A percentile compares a stretch with the other conserved stretches of the same genome.
Conservation (phyloP, 768 basidiomycete genomes). For the Podaxis mareebaensis region DNA sequence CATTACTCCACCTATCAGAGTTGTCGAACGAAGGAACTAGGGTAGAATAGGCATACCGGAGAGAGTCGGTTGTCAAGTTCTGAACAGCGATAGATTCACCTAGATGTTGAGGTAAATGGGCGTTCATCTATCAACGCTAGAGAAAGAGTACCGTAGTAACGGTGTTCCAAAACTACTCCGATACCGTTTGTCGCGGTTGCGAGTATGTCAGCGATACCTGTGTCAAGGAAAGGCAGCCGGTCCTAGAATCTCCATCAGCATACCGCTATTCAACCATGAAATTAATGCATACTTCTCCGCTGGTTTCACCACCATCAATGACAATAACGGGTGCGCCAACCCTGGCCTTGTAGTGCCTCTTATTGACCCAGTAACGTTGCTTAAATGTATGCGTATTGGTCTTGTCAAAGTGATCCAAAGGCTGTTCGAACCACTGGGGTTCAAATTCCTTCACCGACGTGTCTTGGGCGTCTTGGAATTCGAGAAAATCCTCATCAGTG, state of each 20-base stretch:
- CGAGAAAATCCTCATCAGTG: conserved; percentile 15
- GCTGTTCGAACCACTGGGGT: conserved; percentile 77
- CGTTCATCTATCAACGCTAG: neutral
- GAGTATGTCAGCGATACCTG: conserved; percentile 86
- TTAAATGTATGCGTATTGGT: conserved; percentile 61
- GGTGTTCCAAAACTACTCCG: conserved; percentile 89
- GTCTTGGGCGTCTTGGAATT: conserved; percentile 1
- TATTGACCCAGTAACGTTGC: conserved; percentile 93
- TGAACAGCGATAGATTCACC: conserved; percentile 20
- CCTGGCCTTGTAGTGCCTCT: conserved; percentile 72
- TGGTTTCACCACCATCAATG: conserved; percentile 92
- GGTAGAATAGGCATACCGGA: conserved; percentile 14
- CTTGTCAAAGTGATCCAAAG: conserved; percentile 77
- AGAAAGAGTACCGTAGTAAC: conserved; percentile 71
- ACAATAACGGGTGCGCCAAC: conserved; percentile 83
- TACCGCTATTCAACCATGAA: neutral
- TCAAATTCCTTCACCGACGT: conserved; percentile 41
- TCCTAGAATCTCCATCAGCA: conserved; percentile 28
- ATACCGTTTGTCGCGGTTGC: conserved; percentile 84
- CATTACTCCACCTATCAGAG: neutral
- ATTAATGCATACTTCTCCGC: conserved; percentile 58
- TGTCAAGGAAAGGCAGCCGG: conserved; percentile 63
- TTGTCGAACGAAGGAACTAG: neutral
- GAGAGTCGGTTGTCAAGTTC: conserved; percentile 22
- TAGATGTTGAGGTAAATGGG: neutral